phyloP scores from a whole-genome alignment of 1,284 basidiomycete genomes.

The Bondarzewia mesenterica region DNA sequence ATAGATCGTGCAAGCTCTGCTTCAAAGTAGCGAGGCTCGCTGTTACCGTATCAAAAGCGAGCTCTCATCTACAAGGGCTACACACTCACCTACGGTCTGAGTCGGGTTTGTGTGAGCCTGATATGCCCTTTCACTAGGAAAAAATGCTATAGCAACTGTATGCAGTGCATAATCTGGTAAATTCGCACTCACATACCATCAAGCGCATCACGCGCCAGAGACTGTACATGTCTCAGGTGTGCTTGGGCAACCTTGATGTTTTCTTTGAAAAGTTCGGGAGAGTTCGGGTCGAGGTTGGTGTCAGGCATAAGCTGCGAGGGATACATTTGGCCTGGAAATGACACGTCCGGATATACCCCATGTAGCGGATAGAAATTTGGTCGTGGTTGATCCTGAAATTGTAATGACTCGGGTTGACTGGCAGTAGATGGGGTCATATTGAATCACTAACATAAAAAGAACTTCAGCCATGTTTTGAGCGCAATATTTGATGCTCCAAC shows the following conservation, averaged over 20 bases:
- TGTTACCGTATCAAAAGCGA: constrained; percentile 12
- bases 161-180: background rate
- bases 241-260: constrained; percentile 39
- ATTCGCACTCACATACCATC: constrained; percentile 39
- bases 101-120: constrained; percentile 36
- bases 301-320: constrained; percentile 2
- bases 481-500: too few species aligned
- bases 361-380: background rate
- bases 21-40: constrained; percentile 38
- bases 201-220: constrained; percentile 35
- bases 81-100: constrained; percentile 40
- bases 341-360: background rate
- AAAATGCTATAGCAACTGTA: background rate
- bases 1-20: constrained; percentile 33
- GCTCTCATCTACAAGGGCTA: constrained; percentile 1
- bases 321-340: background rate
- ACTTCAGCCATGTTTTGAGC: too few species aligned
- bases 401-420: too few species aligned
- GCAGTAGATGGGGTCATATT: too few species aligned
- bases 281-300: constrained; percentile 34
- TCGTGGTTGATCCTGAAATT: too few species aligned
- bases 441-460: too few species aligned
- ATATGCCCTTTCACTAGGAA: constrained; percentile 44
- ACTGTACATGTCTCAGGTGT: constrained; percentile 36
- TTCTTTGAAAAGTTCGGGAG: constrained; percentile 45